Percentiles rank a stretch among this genome's conserved stretches.
phyloP scores from a whole-genome alignment of 768 basidiomycete genomes.

The Termitomyces heimii region DNA sequence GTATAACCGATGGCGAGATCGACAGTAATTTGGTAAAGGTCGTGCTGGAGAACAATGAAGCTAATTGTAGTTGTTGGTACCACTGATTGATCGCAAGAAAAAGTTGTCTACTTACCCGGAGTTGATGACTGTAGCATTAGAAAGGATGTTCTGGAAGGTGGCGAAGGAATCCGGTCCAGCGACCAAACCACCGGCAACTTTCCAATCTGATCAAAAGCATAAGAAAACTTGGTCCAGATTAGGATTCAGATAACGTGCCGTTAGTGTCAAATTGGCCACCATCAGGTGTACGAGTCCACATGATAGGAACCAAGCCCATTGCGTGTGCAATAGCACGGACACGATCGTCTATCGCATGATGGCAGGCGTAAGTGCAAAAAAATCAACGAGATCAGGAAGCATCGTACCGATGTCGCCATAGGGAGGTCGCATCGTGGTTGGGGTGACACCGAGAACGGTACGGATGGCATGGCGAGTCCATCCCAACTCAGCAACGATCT shows the following conservation, averaged over 20 bases:
- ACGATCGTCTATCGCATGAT: conserved; percentile 63
- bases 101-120: conserved; percentile 44
- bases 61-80: conserved; percentile 23
- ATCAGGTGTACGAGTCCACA: conserved; percentile 71
- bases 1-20: conserved; percentile 89
- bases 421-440: conserved; percentile 75
- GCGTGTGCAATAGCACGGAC: conserved; percentile 86
- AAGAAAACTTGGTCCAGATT: background rate
- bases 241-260: conserved; percentile 31
- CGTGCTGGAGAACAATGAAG: conserved; percentile 89
- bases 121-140: conserved; percentile 52
- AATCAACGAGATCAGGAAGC: background rate
- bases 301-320: conserved; percentile 88
- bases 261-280: conserved; percentile 66
- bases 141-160: conserved; percentile 71
- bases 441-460: conserved; percentile 66
- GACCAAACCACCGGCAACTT: conserved; percentile 72
- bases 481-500: conserved; percentile 91
- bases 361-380: background rate
- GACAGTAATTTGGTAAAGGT: conserved; percentile 79
- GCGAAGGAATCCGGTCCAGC: conserved; percentile 58
- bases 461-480: conserved; percentile 89
- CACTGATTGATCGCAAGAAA: background rate
- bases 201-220: conserved; percentile 60
- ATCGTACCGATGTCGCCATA: conserved; percentile 69